A percentile compares a stretch with the other conserved stretches of the same genome.
phyloP scores from a whole-genome alignment of 495 filamentous ascomycete genomes.

The Penicillium manginii region DNA sequence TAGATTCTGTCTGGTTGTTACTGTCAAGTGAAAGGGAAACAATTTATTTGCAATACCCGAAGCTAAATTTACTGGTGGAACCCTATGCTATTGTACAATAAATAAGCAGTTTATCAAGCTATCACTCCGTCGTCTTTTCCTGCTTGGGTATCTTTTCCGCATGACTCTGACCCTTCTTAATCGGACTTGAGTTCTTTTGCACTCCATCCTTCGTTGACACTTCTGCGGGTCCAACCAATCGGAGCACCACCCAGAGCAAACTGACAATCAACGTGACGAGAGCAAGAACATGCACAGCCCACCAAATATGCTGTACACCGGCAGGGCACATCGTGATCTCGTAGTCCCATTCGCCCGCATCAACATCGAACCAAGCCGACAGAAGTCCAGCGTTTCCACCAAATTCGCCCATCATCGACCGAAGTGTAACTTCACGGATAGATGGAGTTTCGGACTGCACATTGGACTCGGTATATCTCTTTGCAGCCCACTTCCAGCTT shows the following conservation, averaged over 20 bases:
- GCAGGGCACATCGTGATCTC: slow-evolving; percentile 76
- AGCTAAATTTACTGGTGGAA: background rate
- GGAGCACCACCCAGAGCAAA: slow-evolving; percentile 15
- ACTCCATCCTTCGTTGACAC: background rate
- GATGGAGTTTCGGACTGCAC: slow-evolving; percentile 28
- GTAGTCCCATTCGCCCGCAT: slow-evolving; percentile 71
- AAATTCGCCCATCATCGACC: slow-evolving; percentile 98
- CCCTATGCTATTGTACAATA: slow-evolving; percentile 12
- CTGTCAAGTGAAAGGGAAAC: background rate
- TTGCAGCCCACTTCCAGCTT: slow-evolving; percentile 40
- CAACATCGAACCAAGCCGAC: slow-evolving; percentile 83
- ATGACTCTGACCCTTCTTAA: slow-evolving; percentile 2
- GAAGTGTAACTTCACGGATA: slow-evolving; percentile 87
- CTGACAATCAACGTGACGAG: slow-evolving; percentile 51
- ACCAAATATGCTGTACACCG: slow-evolving; percentile 92
- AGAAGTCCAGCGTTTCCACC: slow-evolving; percentile 86
- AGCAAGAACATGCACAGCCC: slow-evolving; percentile 78
- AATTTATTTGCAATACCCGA: background rate
- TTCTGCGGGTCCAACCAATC: background rate
- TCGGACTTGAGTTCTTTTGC: background rate
- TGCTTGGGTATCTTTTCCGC: background rate
- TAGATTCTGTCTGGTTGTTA: no score
- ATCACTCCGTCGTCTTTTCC: slow-evolving; percentile 6
- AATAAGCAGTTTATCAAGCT: background rate
- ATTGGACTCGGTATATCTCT: slow-evolving; percentile 26